These are phyloP conservation scores for Lophiostoma macrostomum DNA, from an alignment of 495 filamentous ascomycete genomes.

Conservation along the genomic window DNA sequence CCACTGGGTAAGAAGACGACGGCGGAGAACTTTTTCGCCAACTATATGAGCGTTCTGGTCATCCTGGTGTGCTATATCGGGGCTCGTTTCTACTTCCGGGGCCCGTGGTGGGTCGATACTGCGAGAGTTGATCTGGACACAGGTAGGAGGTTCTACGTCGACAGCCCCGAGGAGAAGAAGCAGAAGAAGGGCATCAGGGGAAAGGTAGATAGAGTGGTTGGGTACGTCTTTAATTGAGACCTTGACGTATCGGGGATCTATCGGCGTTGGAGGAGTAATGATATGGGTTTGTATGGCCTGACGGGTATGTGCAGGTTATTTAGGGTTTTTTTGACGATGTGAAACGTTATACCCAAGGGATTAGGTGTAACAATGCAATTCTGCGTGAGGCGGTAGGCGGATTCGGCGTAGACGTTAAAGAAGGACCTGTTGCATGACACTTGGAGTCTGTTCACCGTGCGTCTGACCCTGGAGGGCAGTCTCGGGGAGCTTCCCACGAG, in stretches of 20 bases:
- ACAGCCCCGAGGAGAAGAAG: conserved; percentile 18
- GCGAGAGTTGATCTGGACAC: conserved; percentile 30
- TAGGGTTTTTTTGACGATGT: too few relatives aligned
- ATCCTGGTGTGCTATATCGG: conserved; percentile 34
- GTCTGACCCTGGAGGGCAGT: too few relatives aligned
- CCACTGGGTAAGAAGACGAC: conserved; percentile 12
- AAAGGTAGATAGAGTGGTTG: background rate
- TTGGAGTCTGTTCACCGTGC: too few relatives aligned
- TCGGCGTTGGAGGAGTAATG: background rate
- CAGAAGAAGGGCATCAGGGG: conserved; percentile 15
- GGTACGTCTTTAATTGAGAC: conserved; percentile 18
- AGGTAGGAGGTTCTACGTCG: conserved; percentile 28
- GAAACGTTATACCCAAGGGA: too few relatives aligned
- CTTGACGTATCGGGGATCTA: background rate
- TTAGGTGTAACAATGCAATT: too few relatives aligned
- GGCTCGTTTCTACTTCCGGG: conserved; percentile 29
- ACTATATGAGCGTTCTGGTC: conserved; percentile 26
- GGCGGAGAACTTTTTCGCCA: conserved; percentile 34
- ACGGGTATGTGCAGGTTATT: too few relatives aligned
- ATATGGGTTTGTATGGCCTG: too few relatives aligned
- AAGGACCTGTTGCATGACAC: too few relatives aligned
- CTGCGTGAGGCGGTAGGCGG: too few relatives aligned
- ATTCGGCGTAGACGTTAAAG: too few relatives aligned
- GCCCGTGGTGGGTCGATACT: conserved; percentile 27
- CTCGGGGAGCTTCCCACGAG: too few relatives aligned